These are phyloP conservation scores for Erucastrum elatum DNA, from an alignment of 345 rosid genomes.

Conservation along the genomic window DNA sequence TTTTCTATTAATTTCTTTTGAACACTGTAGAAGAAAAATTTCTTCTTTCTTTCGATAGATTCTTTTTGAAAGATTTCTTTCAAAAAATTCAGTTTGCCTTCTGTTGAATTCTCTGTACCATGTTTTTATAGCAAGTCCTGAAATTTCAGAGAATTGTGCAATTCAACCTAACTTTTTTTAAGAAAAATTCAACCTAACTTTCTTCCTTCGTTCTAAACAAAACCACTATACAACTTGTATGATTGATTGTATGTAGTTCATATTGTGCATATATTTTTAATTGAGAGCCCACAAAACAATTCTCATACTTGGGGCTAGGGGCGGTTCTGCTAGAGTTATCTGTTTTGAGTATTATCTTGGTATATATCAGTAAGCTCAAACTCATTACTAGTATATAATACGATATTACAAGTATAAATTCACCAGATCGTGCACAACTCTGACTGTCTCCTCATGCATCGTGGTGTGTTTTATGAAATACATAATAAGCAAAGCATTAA, in stretches of 20 bases:
- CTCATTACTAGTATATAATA: background rate
- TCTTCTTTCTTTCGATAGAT: too few relatives aligned
- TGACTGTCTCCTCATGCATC: background rate
- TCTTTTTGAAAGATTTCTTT: too few relatives aligned
- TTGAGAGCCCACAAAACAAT: background rate
- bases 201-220: background rate
- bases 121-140: too few relatives aligned
- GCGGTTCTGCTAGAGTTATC: background rate
- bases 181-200: too few relatives aligned
- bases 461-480: background rate
- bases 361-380: background rate
- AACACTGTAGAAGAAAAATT: too few relatives aligned
- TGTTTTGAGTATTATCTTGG: background rate
- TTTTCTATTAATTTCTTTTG: too few relatives aligned
- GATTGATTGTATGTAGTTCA: background rate
- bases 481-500: background rate
- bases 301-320: background rate
- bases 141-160: too few relatives aligned
- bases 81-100: too few relatives aligned
- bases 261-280: background rate
- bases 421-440: constrained; percentile 11
- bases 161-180: background rate
- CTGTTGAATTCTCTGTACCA: background rate
- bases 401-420: background rate
- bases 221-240: too few relatives aligned